These are phyloP conservation scores for Lentinus tigrinus DNA, from an alignment of 768 basidiomycete genomes.

Conservation along the genomic window DNA sequence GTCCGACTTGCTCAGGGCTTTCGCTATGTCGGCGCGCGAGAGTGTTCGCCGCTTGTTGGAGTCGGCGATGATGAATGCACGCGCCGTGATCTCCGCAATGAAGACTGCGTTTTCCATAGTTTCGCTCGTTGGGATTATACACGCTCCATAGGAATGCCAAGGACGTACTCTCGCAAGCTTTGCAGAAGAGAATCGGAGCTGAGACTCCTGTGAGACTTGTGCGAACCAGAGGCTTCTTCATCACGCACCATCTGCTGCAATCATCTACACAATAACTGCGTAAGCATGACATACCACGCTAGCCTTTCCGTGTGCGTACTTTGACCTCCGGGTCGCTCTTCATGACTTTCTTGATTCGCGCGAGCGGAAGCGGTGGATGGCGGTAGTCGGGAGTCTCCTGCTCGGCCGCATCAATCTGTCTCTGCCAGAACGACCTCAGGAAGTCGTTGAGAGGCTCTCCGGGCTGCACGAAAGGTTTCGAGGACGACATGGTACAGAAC, in stretches of 20 bases:
- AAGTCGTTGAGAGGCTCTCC: conserved; percentile 88
- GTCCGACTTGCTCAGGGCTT: conserved; percentile 88
- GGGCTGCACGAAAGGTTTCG: conserved; percentile 69
- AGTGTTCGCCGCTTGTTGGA: conserved; percentile 95
- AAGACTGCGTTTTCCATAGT: conserved; percentile 61
- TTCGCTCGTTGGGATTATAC: background rate
- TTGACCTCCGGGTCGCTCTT: conserved; percentile 97
- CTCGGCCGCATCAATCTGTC: conserved; percentile 84
- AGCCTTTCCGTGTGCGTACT: conserved; percentile 46
- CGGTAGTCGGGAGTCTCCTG: conserved; percentile 85
- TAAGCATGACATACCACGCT: background rate
- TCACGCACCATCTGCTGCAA: conserved; percentile 84
- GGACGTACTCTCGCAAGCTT: conserved; percentile 94
- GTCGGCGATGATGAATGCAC: conserved; percentile 94
- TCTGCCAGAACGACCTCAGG: conserved; percentile 85
- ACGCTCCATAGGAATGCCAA: background rate
- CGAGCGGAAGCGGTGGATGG: conserved; percentile 87
- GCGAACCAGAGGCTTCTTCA: background rate
- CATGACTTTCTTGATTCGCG: conserved; percentile 99
- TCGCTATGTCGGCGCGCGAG: conserved; percentile 90
- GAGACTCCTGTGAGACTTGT: conserved; percentile 1
- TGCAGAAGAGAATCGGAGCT: conserved; percentile 96
- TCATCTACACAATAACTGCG: conserved; percentile 66
- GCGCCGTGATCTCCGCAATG: conserved; percentile 93
- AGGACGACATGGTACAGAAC: conserved; percentile 16